These are phyloP conservation scores for Lachnum nothofagi DNA, from an alignment of 2,329 filamentous ascomycete genomes.

Conservation along the genomic window DNA sequence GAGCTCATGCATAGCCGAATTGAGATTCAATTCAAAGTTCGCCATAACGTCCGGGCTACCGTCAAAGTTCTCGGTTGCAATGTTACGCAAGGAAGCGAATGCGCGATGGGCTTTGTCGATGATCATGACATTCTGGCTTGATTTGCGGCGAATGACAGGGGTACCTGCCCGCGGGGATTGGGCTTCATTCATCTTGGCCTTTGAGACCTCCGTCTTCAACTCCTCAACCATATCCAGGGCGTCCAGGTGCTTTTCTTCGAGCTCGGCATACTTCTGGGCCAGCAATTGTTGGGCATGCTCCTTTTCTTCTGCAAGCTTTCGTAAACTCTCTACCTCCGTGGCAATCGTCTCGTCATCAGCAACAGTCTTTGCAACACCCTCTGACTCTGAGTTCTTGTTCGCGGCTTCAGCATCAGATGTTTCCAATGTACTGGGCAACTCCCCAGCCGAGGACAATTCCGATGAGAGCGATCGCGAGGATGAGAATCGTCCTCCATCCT, in stretches of 20 bases:
- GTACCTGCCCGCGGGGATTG: slow-evolving; percentile 58
- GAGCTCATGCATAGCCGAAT: slow-evolving; percentile 87
- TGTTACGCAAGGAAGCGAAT: slow-evolving; percentile 81
- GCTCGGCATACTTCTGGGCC: slow-evolving; percentile 71
- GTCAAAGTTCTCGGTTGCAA: slow-evolving; percentile 83
- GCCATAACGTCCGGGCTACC: slow-evolving; percentile 77
- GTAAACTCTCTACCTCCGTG: slow-evolving; percentile 67
- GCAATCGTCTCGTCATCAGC: slow-evolving; percentile 44
- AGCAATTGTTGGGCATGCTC: slow-evolving; percentile 70
- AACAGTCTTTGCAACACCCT: slow-evolving; percentile 26
- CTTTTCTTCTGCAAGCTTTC: slow-evolving; percentile 66
- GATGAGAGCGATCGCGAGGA: slow-evolving; percentile 89
- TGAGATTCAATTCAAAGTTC: slow-evolving; percentile 86
- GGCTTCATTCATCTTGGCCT: slow-evolving; percentile 56
- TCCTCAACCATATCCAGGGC: slow-evolving; percentile 83
- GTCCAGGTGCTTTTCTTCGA: slow-evolving; percentile 76
- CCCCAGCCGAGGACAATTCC: slow-evolving; percentile 84
- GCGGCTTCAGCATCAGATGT: slow-evolving; percentile 55
- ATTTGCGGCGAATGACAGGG: slow-evolving; percentile 86
- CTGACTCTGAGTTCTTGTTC: slow-evolving; percentile 33
- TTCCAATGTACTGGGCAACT: slow-evolving; percentile 62
- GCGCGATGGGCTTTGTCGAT: slow-evolving; percentile 89
- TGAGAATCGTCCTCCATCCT: slow-evolving; percentile 61
- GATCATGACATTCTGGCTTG: slow-evolving; percentile 79
- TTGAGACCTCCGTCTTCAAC: slow-evolving; percentile 79